A percentile compares a stretch with the other conserved stretches of the same genome.
These are phyloP conservation scores for Russula lepida DNA, from an alignment of 768 basidiomycete genomes.

Conservation along the genomic window DNA sequence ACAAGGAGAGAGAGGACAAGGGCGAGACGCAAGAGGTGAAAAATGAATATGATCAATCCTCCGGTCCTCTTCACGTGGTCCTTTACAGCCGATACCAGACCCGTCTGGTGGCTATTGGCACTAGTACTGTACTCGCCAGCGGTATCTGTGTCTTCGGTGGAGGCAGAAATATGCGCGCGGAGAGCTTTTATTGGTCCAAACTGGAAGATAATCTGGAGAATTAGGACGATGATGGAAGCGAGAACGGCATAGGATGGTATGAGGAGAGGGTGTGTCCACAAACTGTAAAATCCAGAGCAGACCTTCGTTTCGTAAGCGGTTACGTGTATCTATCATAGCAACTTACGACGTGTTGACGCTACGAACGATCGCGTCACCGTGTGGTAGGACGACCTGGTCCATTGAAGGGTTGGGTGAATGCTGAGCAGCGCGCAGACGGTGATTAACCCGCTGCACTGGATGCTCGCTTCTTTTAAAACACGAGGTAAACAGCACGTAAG, in stretches of 20 bases:
- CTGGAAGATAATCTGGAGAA: not conserved
- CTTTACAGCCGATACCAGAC: constrained; percentile 14
- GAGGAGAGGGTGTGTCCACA: constrained; percentile 13
- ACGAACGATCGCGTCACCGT: not conserved
- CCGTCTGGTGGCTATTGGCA: not conserved
- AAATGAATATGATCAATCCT: constrained; percentile 39
- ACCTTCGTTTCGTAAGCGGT: not conserved
- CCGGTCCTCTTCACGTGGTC: constrained; percentile 37
- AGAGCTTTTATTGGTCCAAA: not conserved
- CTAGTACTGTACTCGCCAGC: not conserved
- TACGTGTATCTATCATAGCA: not conserved
- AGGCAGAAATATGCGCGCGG: not conserved
- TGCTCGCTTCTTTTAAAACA: not conserved
- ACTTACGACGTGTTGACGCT: constrained; percentile 1
- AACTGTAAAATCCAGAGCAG: not conserved
- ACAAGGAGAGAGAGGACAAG: constrained; percentile 41
- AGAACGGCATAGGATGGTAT: constrained; percentile 11
- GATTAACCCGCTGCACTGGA: no score
- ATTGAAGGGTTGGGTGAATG: not conserved
- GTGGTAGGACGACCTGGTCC: not conserved
- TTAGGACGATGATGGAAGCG: constrained; percentile 7
- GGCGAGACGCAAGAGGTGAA: constrained; percentile 39
- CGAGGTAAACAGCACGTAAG: no score
- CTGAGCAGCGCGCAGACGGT: not conserved
- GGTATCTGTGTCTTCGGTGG: not conserved